Percentiles rank a stretch among this genome's conserved stretches.
phyloP scores from a whole-genome alignment of 1,139 yeast genomes.

The Yamadazyma dendronema region DNA sequence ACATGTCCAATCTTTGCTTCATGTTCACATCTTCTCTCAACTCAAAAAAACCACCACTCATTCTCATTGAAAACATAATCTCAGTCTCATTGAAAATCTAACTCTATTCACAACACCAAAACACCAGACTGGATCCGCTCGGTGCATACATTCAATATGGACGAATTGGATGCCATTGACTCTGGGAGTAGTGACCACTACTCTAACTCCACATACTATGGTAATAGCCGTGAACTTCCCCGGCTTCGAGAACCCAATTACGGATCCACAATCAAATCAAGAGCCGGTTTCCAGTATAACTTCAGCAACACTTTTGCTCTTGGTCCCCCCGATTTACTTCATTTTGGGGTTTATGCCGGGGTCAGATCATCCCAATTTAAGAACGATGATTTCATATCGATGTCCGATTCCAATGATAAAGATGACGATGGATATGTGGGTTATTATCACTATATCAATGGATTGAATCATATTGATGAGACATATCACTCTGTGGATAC shows the following conservation, averaged over 20 bases:
- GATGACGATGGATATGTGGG: slow-evolving; percentile 45
- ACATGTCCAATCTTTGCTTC: too few relatives aligned
- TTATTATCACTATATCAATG: slow-evolving; percentile 39
- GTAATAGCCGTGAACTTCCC: too few relatives aligned
- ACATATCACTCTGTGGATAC: slow-evolving; percentile 27
- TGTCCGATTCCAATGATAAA: slow-evolving; percentile 9
- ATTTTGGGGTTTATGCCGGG: slow-evolving; percentile 40
- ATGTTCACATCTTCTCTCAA: too few relatives aligned
- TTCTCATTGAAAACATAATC: too few relatives aligned
- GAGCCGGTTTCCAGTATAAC: slow-evolving; percentile 11
- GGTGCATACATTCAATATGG: too few relatives aligned
- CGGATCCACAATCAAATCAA: slow-evolving; percentile 11
- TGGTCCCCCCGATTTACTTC: slow-evolving; percentile 43
- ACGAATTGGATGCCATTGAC: too few relatives aligned
- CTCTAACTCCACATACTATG: too few relatives aligned
- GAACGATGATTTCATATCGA: slow-evolving; percentile 26
- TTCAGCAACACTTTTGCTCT: slow-evolving; percentile 5
- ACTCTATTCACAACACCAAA: too few relatives aligned
- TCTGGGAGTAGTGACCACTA: too few relatives aligned
- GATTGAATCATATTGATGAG: slow-evolving; percentile 20
- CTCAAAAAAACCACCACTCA: too few relatives aligned
- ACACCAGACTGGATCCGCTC: too few relatives aligned
- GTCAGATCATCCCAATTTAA: slow-evolving; percentile 28
- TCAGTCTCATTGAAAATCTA: too few relatives aligned
- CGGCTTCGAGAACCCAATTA: slow-evolving; percentile 13